Evolutionary conservation across 768 basidiomycete genomes (phyloP).

Genomic region (Tephrocybe sp.): DNA sequence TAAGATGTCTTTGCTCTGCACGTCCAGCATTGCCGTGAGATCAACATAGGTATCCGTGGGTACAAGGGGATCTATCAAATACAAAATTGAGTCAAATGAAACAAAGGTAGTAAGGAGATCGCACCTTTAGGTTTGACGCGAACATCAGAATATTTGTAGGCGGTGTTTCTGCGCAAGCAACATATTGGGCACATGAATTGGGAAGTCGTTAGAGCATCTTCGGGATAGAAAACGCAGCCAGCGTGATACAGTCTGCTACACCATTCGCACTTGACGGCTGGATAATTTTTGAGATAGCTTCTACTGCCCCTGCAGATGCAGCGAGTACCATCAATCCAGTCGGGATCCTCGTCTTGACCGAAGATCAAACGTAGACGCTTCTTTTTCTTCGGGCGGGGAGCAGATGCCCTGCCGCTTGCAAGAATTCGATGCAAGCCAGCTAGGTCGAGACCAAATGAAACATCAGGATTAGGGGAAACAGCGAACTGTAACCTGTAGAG

Average conservation of each 20-base stretch:
- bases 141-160: constrained; percentile 75
- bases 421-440: constrained; percentile 82
- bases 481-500: constrained; percentile 87
- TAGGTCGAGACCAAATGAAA: constrained; percentile 81
- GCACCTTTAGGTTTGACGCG: constrained; percentile 65
- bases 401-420: constrained; percentile 62
- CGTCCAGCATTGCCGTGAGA: constrained; percentile 71
- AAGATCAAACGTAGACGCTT: constrained; percentile 63
- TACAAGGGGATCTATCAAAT: constrained; percentile 36
- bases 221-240: constrained; percentile 73
- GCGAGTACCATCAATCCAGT: constrained; percentile 74
- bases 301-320: constrained; percentile 81
- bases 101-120: constrained; percentile 16
- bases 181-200: constrained; percentile 75
- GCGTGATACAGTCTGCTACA: constrained; percentile 72
- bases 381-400: constrained; percentile 55
- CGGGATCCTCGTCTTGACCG: constrained; percentile 72
- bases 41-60: constrained; percentile 63
- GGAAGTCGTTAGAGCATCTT: constrained; percentile 33
- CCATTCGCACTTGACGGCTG: constrained; percentile 63
- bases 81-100: constrained; percentile 11
- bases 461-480: constrained; percentile 79
- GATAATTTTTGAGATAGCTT: constrained; percentile 56
- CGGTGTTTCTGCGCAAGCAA: constrained; percentile 69
- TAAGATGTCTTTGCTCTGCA: constrained; percentile 69